These are phyloP conservation scores for Fusarium clavum DNA, from an alignment of 2,329 filamentous ascomycete species.

Conservation along the genomic window DNA sequence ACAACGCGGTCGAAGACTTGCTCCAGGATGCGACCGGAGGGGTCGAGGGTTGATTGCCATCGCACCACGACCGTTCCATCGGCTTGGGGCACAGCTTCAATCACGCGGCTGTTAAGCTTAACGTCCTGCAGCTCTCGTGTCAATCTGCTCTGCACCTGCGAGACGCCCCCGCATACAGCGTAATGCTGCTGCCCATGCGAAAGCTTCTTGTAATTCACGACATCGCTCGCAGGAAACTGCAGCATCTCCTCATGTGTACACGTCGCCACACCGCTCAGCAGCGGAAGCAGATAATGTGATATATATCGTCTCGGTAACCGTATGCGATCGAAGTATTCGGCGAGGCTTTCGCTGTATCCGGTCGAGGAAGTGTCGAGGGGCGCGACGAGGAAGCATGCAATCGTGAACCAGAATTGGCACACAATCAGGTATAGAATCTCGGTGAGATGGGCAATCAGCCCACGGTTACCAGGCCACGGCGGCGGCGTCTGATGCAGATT, in stretches of 20 bases:
- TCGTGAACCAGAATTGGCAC: slow-evolving; percentile 65
- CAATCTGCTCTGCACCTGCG: slow-evolving; percentile 61
- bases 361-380: slow-evolving; percentile 43
- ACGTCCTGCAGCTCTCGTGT: slow-evolving; percentile 53
- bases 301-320: slow-evolving; percentile 60
- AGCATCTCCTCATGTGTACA: slow-evolving; percentile 64
- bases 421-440: slow-evolving; percentile 58
- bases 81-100: slow-evolving; percentile 47
- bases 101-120: slow-evolving; percentile 55
- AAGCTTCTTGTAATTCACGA: slow-evolving; percentile 62
- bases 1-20: slow-evolving; percentile 64
- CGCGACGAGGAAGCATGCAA: slow-evolving; percentile 62
- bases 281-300: slow-evolving; percentile 63
- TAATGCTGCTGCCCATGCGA: slow-evolving; percentile 63
- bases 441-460: slow-evolving; percentile 54
- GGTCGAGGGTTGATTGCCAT: slow-evolving; percentile 48
- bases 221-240: slow-evolving; percentile 64
- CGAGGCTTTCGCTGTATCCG: slow-evolving; percentile 56
- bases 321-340: slow-evolving; percentile 63
- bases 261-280: slow-evolving; percentile 66
- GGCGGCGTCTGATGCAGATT: slow-evolving; percentile 63
- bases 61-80: slow-evolving; percentile 46
- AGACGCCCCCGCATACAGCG: slow-evolving; percentile 62
- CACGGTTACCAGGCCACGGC: slow-evolving; percentile 53
- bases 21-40: slow-evolving; percentile 26